A percentile compares a stretch with the other conserved stretches of the same genome.
These are phyloP conservation scores for Wickerhamiella siamensis DNA, from an alignment of 805 yeast genomes.

Conservation along the genomic window DNA sequence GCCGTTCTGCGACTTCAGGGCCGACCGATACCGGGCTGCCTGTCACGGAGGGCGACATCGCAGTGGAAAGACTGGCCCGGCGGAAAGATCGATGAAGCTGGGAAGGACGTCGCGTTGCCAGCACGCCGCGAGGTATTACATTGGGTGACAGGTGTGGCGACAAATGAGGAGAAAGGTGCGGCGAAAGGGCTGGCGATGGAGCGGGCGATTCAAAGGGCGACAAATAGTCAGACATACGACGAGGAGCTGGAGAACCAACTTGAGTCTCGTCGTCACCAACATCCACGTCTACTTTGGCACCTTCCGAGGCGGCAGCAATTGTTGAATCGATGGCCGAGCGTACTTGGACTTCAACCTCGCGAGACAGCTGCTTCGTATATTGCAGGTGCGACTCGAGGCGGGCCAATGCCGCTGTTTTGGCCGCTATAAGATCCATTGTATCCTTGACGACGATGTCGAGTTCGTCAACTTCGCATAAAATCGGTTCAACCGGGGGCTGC, in stretches of 20 bases:
- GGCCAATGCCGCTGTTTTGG: conserved; percentile 8
- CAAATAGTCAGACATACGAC: not conserved
- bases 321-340: conserved; percentile 14
- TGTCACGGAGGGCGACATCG: not conserved
- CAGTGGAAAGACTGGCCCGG: not conserved
- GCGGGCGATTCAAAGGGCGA: not conserved
- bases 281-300: conserved; percentile 7
- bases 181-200: not conserved
- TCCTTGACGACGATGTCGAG: conserved; percentile 2
- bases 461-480: not conserved
- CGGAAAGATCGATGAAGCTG: conserved; percentile 3
- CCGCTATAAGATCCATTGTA: conserved; percentile 3
- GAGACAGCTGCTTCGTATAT: conserved; percentile 13
- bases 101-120: conserved; percentile 1
- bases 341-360: conserved; percentile 15
- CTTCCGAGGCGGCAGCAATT: conserved; percentile 14
- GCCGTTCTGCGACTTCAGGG: conserved; percentile 1
- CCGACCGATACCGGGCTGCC: not conserved
- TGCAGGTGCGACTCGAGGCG: conserved; percentile 7
- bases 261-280: not conserved
- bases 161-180: conserved; percentile 3
- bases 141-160: conserved; percentile 2
- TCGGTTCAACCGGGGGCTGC: conserved; percentile 29
- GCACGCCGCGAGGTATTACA: not conserved
- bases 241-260: too few species aligned